Evolutionary conservation across 2,329 filamentous ascomycete genomes (phyloP).

Genomic region (Clonostachys byssicola): DNA sequence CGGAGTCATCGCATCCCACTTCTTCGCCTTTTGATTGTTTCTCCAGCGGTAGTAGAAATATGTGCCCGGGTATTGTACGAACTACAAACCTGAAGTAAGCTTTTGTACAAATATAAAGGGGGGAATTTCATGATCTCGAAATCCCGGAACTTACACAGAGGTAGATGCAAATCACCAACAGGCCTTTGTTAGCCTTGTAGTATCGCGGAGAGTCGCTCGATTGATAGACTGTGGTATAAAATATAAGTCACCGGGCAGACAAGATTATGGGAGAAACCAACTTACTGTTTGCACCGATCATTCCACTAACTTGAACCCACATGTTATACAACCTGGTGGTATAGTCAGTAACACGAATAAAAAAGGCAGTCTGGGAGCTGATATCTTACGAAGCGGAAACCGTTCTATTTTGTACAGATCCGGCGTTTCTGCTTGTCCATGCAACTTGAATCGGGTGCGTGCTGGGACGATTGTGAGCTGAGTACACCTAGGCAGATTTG

Average conservation of each 20-base stretch:
- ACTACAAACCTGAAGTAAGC: slow-evolving; percentile 6
- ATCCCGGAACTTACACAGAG: slow-evolving; percentile 24
- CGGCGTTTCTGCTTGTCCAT: slow-evolving; percentile 52
- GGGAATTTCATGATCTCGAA: neutral
- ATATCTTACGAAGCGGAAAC: slow-evolving; percentile 32
- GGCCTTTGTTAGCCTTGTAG: slow-evolving; percentile 29
- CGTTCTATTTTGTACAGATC: slow-evolving; percentile 52
- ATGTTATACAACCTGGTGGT: slow-evolving; percentile 49
- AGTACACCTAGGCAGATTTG: neutral
- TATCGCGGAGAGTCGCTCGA: slow-evolving; percentile 24
- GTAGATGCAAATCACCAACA: slow-evolving; percentile 28
- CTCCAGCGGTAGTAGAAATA: slow-evolving; percentile 31
- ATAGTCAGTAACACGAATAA: neutral
- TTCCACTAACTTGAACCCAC: slow-evolving; percentile 30
- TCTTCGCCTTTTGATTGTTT: slow-evolving; percentile 26
- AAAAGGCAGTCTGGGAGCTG: neutral
- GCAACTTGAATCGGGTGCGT: slow-evolving; percentile 54
- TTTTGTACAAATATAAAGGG: neutral
- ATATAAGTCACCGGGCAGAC: neutral
- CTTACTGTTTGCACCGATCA: slow-evolving; percentile 30
- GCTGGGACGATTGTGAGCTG: slow-evolving; percentile 6
- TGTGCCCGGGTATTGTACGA: slow-evolving; percentile 27
- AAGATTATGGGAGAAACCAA: neutral
- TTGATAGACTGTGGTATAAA: slow-evolving; percentile 22
- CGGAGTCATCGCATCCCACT: slow-evolving; percentile 28